Evolutionary conservation across 768 basidiomycete species (phyloP).

Genomic region (Russula virescens): DNA sequence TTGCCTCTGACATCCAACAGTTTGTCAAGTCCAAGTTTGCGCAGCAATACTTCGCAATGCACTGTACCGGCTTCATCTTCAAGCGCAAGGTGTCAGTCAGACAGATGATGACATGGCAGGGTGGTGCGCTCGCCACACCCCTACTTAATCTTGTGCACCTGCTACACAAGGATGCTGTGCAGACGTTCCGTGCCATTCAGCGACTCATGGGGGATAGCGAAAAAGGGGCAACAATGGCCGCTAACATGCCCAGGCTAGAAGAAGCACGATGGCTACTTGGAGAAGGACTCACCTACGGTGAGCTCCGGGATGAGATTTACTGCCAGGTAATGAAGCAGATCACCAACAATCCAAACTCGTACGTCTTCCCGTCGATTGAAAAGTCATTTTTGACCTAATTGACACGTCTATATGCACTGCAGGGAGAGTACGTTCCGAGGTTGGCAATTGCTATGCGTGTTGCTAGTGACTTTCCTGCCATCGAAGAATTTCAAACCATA

Average conservation of each 20-base stretch:
- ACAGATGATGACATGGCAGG: slow-evolving; percentile 88
- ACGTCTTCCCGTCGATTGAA: slow-evolving; percentile 31
- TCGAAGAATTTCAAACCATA: slow-evolving; percentile 90
- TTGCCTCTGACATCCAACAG: too few species aligned
- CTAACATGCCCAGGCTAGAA: slow-evolving; percentile 53
- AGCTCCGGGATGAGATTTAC: slow-evolving; percentile 91
- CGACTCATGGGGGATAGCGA: slow-evolving; percentile 92
- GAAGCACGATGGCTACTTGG: slow-evolving; percentile 84
- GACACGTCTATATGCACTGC: neutral
- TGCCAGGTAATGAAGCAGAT: too few species aligned
- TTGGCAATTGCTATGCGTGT: slow-evolving; percentile 88
- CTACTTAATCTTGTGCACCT: too few species aligned
- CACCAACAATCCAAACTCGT: slow-evolving; percentile 74
- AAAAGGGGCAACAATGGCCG: slow-evolving; percentile 48
- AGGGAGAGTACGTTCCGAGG: slow-evolving; percentile 87
- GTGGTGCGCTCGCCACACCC: slow-evolving; percentile 65
- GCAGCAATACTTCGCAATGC: too few species aligned
- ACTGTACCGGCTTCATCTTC: too few species aligned
- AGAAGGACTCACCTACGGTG: slow-evolving; percentile 72
- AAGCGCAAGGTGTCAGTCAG: too few species aligned
- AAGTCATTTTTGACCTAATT: neutral
- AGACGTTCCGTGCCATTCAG: slow-evolving; percentile 84
- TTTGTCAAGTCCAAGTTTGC: too few species aligned
- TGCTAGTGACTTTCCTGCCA: slow-evolving; percentile 88
- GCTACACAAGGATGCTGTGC: too few species aligned